phyloP scores from a whole-genome alignment of 768 basidiomycete genomes.

The Amanita rubescens region DNA sequence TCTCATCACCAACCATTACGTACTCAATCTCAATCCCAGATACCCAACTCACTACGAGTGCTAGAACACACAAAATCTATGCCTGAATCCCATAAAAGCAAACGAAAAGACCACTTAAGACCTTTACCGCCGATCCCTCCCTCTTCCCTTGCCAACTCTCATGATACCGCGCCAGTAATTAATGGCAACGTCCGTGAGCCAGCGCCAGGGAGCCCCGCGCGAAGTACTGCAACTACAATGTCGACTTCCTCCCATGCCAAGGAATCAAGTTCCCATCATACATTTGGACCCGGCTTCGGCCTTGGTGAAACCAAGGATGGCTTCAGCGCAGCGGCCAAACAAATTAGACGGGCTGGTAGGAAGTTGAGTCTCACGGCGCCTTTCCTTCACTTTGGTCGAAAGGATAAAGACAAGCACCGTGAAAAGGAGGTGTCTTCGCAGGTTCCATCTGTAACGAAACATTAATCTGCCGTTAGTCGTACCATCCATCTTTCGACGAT shows the following conservation, averaged over 20 bases:
- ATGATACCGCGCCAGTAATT: background rate
- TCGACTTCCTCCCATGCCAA: background rate
- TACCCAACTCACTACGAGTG: background rate
- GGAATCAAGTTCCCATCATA: background rate
- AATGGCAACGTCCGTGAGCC: background rate
- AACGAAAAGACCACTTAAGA: background rate
- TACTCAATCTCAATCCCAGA: background rate
- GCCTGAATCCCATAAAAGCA: background rate
- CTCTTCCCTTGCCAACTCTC: background rate
- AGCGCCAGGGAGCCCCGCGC: background rate
- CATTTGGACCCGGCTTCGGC: background rate
- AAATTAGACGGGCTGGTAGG: constrained; percentile 33
- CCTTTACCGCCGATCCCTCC: constrained; percentile 5
- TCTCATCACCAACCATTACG: background rate
- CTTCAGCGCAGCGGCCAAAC: background rate
- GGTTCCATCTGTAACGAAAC: constrained; percentile 12
- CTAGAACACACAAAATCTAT: constrained; percentile 6
- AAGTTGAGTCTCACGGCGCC: constrained; percentile 66
- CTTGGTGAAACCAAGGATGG: background rate
- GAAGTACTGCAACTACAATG: background rate
- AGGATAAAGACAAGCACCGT: constrained; percentile 34
- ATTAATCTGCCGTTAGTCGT: background rate
- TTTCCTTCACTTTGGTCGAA: constrained; percentile 50
- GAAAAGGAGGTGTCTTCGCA: constrained; percentile 12
- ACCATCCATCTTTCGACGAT: background rate